These are phyloP conservation scores for Solanum tarapatanum DNA, from an alignment of 257 asterid species.

Conservation along the genomic window DNA sequence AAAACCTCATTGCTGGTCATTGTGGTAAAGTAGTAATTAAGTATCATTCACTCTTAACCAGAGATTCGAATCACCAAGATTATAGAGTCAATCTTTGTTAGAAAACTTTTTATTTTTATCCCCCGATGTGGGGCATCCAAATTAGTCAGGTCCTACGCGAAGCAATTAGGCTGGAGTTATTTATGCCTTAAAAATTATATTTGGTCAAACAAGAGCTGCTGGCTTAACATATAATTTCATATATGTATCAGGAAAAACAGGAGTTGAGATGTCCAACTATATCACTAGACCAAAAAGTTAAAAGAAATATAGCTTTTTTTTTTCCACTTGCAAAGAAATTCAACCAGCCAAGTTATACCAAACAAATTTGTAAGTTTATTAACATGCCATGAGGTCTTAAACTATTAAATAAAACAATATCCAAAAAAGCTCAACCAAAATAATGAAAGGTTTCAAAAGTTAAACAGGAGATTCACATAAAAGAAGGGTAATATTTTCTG, in stretches of 20 bases:
- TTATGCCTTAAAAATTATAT: neutral
- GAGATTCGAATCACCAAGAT: neutral
- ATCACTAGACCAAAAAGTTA: too few species aligned
- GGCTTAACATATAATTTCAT: neutral
- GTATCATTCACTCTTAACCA: neutral
- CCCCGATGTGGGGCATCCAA: neutral
- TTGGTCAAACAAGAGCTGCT: neutral
- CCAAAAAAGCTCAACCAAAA: neutral
- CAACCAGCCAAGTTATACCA: neutral
- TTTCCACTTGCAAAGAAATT: neutral
- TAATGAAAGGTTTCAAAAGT: neutral
- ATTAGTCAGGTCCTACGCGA: neutral
- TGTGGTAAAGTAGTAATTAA: too few species aligned
- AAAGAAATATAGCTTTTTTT: too few species aligned
- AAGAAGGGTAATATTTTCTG: slow-evolving; percentile 1
- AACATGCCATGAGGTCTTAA: neutral
- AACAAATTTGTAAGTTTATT: neutral
- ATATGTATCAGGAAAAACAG: neutral
- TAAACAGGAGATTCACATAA: neutral
- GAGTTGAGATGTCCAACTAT: neutral
- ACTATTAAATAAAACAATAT: neutral
- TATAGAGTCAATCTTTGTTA: neutral
- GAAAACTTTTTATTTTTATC: too few species aligned
- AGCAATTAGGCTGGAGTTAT: neutral
- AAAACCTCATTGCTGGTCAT: neutral